Percentiles rank a stretch among this genome's conserved stretches.
Evolutionary conservation across 306 rosid genomes (phyloP).

Genomic region (Sindora glabra): DNA sequence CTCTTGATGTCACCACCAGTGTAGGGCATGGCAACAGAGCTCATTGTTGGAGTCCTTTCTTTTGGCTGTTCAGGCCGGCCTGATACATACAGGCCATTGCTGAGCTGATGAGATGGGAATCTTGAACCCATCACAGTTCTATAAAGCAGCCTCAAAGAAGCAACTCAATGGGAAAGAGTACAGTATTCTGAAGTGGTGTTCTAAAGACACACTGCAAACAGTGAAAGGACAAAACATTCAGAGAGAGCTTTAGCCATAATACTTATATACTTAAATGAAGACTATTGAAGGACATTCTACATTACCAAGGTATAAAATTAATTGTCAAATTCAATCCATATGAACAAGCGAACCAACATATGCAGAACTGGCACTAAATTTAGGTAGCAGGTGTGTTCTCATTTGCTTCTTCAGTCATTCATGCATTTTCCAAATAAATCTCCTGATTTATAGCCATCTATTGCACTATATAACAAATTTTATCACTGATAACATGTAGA

Average conservation of each 20-base stretch:
- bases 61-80: slow-evolving; percentile 99
- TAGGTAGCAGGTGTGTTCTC: background rate
- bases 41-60: slow-evolving; percentile 92
- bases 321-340: background rate
- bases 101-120: slow-evolving; percentile 98
- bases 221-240: background rate
- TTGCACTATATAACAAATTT: background rate
- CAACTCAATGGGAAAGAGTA: background rate
- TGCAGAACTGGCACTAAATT: background rate
- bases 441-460: background rate
- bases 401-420: background rate
- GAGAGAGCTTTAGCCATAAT: background rate
- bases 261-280: too few relatives aligned
- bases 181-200: slow-evolving; percentile 4
- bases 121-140: slow-evolving; percentile 83
- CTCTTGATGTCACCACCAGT: slow-evolving; percentile 95
- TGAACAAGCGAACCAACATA: background rate
- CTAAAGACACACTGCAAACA: slow-evolving; percentile 43
- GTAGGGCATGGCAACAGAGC: slow-evolving; percentile 90
- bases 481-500: background rate
- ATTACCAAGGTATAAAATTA: background rate
- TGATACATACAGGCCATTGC: slow-evolving; percentile 95
- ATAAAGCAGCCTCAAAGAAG: slow-evolving; percentile 21
- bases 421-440: background rate
- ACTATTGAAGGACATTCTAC: too few relatives aligned